Percentiles rank a stretch among this genome's conserved stretches.
Conservation (phyloP, 768 basidiomycete species). For the Lactarius pseudohatsudake region DNA sequence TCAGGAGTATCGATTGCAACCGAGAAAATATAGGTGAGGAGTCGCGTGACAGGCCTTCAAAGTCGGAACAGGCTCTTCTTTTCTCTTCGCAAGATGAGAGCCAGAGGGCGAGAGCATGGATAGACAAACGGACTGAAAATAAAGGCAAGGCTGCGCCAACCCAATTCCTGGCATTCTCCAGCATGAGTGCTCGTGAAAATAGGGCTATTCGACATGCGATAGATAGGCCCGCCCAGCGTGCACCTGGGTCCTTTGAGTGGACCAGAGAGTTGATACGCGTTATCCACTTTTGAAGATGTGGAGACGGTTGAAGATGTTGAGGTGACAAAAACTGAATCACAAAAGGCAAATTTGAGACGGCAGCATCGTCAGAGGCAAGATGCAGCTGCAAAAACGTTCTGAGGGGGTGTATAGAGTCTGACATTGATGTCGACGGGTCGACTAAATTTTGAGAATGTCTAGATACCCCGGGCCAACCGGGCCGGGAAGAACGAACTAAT, state of each 20-base stretch:
- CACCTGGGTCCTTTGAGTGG: slow-evolving; percentile 73
- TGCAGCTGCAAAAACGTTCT: slow-evolving; percentile 69
- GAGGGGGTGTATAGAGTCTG: slow-evolving; percentile 44
- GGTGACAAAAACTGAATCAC: slow-evolving; percentile 54
- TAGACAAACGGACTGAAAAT: slow-evolving; percentile 60
- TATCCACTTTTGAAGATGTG: slow-evolving; percentile 73
- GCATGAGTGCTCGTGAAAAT: slow-evolving; percentile 57
- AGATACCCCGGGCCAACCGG: not conserved
- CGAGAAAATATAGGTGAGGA: slow-evolving; percentile 61
- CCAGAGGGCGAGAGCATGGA: slow-evolving; percentile 31
- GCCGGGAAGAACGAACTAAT: not conserved
- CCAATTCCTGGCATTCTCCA: slow-evolving; percentile 76
- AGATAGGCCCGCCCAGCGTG: slow-evolving; percentile 78
- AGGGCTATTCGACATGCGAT: slow-evolving; percentile 66
- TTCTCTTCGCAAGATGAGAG: slow-evolving; percentile 44
- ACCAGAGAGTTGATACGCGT: slow-evolving; percentile 71
- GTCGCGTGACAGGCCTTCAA: slow-evolving; percentile 65
- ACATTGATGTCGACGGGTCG: slow-evolving; percentile 11
- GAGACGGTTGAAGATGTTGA: slow-evolving; percentile 56
- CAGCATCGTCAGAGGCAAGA: slow-evolving; percentile 64
- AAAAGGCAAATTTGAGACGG: slow-evolving; percentile 58
- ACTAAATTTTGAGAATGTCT: not conserved
- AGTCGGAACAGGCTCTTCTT: slow-evolving; percentile 61
- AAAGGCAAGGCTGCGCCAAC: slow-evolving; percentile 60
- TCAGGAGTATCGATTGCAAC: slow-evolving; percentile 62